Percentiles rank a stretch among this genome's conserved stretches.
Conservation (phyloP, 805 yeast genomes). For the Scheffersomyces lignosus region DNA sequence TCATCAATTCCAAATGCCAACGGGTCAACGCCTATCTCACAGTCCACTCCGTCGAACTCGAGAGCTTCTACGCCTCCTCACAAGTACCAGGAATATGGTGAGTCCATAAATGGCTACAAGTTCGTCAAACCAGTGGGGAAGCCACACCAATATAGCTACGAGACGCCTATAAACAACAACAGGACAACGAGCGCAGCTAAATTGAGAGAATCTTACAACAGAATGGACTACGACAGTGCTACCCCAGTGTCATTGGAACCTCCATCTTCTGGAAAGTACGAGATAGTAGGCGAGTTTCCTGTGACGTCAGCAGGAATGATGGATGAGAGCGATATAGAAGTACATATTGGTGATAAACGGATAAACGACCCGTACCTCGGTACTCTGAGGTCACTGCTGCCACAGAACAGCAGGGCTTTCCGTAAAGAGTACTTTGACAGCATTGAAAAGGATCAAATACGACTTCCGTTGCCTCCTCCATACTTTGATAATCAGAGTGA, state of each 20-base stretch:
- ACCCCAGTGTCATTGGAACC: conserved; percentile 1
- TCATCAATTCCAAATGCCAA: conserved; percentile 28
- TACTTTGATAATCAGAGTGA: conserved; percentile 8
- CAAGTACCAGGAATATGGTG: conserved; percentile 31
- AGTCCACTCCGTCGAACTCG: conserved; percentile 44
- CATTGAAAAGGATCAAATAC: not conserved
- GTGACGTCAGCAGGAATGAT: conserved; percentile 30
- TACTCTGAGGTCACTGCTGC: not conserved
- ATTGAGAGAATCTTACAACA: conserved; percentile 24
- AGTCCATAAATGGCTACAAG: conserved; percentile 40
- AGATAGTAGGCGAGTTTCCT: conserved; percentile 33
- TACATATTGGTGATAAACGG: conserved; percentile 39
- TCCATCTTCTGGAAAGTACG: conserved; percentile 16
- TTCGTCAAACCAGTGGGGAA: conserved; percentile 34
- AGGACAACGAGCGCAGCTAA: conserved; percentile 6
- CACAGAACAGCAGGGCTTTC: conserved; percentile 2
- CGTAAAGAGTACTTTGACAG: conserved; percentile 6
- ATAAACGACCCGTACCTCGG: conserved; percentile 33
- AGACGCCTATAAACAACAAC: conserved; percentile 10
- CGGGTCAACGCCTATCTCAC: conserved; percentile 39
- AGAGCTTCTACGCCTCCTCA: conserved; percentile 33
- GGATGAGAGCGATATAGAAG: conserved; percentile 32
- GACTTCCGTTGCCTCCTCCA: conserved; percentile 10
- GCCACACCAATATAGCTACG: conserved; percentile 15
- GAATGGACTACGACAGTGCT: conserved; percentile 11